phyloP scores from a whole-genome alignment of 2,329 filamentous ascomycete genomes.

The Capronia coronata region DNA sequence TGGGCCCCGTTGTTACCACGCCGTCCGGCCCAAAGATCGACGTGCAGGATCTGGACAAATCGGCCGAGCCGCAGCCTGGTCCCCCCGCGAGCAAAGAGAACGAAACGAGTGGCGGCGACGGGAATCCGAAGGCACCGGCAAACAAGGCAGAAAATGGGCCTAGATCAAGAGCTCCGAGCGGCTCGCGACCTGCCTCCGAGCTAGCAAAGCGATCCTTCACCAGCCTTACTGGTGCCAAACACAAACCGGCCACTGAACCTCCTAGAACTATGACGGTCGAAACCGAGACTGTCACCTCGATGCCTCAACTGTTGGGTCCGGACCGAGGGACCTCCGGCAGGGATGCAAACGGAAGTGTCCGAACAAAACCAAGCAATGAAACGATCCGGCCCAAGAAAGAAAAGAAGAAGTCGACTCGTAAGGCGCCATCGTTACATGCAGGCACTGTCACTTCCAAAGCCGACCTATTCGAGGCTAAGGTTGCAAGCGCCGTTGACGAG shows the following conservation, averaged over 20 bases:
- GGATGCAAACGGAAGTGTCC: constrained; percentile 64
- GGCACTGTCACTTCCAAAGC: constrained; percentile 79
- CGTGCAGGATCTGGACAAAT: constrained; percentile 40
- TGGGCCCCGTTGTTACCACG: constrained; percentile 32
- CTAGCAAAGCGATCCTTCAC: constrained; percentile 62
- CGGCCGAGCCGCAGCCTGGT: constrained; percentile 36
- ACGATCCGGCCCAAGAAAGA: constrained; percentile 93
- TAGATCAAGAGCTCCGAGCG: constrained; percentile 31
- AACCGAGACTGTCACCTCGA: constrained; percentile 88
- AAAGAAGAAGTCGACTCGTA: constrained; percentile 71
- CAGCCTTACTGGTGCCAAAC: constrained; percentile 57
- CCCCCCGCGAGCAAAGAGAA: constrained; percentile 42
- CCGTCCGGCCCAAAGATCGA: constrained; percentile 37
- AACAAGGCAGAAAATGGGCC: constrained; percentile 35
- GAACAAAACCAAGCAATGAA: constrained; percentile 84
- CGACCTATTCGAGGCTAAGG: constrained; percentile 95
- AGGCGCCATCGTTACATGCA: constrained; percentile 53
- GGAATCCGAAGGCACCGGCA: constrained; percentile 40
- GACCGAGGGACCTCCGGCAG: constrained; percentile 54
- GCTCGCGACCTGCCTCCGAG: constrained; percentile 47
- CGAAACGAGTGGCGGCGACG: constrained; percentile 35
- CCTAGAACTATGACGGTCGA: constrained; percentile 93
- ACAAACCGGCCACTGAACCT: constrained; percentile 66
- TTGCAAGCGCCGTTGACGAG: constrained; percentile 92
- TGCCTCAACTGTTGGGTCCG: constrained; percentile 65